phyloP scores from a whole-genome alignment of 2,329 filamentous ascomycete species.

The Westerdykella ornata region DNA sequence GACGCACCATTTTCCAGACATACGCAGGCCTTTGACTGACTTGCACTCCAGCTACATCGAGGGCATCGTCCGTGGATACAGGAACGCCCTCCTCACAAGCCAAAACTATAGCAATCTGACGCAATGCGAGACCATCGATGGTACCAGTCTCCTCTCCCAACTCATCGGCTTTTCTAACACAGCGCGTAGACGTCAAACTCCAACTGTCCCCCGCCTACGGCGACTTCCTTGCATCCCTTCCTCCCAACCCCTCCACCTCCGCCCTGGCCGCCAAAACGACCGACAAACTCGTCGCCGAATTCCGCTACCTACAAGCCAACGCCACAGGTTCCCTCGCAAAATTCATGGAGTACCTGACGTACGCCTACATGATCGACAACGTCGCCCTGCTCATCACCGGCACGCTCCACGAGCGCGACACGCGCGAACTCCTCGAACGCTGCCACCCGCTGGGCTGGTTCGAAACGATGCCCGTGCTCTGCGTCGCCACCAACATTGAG shows the following conservation, averaged over 20 bases:
- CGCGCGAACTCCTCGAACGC: slow-evolving; percentile 85
- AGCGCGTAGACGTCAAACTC: slow-evolving; percentile 76
- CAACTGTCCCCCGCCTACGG: slow-evolving; percentile 95
- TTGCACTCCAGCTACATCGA: slow-evolving; percentile 70
- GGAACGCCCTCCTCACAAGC: slow-evolving; percentile 83
- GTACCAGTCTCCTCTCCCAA: slow-evolving; percentile 44
- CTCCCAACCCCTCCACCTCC: slow-evolving; percentile 94
- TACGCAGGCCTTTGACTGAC: slow-evolving; percentile 12
- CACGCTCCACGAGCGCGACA: slow-evolving; percentile 94
- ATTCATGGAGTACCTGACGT: slow-evolving; percentile 97
- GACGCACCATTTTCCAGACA: not conserved
- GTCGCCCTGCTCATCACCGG: slow-evolving; percentile 96
- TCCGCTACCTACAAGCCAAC: slow-evolving; percentile 92
- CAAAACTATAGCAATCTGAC: slow-evolving; percentile 92
- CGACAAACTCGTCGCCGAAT: slow-evolving; percentile 96
- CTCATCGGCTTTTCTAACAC: slow-evolving; percentile 3
- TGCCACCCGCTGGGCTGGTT: slow-evolving; percentile 98
- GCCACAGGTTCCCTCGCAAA: slow-evolving; percentile 83
- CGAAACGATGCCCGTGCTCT: slow-evolving; percentile 96
- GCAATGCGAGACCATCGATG: slow-evolving; percentile 96
- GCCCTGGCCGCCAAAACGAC: slow-evolving; percentile 90
- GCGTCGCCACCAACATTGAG: slow-evolving; percentile 96
- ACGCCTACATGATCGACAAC: slow-evolving; percentile 99
- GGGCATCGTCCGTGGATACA: slow-evolving; percentile 93
- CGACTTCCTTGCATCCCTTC: slow-evolving; percentile 88